Conservation (phyloP, 331 rosid species). For the Cydonia oblonga region DNA sequence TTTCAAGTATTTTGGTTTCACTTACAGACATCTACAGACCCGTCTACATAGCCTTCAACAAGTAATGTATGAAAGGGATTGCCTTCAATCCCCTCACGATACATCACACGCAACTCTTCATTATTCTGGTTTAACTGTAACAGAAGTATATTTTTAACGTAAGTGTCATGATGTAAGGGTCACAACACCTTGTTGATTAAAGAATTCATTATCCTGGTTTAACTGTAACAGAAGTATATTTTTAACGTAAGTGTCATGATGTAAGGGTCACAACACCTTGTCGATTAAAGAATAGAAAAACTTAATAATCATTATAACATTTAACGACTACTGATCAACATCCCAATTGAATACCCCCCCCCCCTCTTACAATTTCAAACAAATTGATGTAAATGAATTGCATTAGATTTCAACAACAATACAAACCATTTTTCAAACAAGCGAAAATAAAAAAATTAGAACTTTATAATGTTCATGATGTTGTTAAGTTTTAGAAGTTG, state of each 20-base stretch:
- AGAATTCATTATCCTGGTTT: slow-evolving; percentile 61
- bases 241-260: background rate
- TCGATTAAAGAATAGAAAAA: background rate
- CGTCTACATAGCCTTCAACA: slow-evolving; percentile 86
- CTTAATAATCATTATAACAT: background rate
- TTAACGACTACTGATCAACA: background rate
- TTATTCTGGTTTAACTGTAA: slow-evolving; percentile 76
- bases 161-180: background rate
- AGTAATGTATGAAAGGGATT: slow-evolving; percentile 77
- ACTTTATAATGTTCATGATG: background rate
- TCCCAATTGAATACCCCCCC: too few relatives aligned
- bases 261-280: background rate
- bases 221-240: slow-evolving; percentile 39
- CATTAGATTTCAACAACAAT: background rate
- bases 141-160: background rate
- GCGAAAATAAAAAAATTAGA: background rate
- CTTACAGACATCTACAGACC: slow-evolving; percentile 81
- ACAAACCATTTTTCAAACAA: background rate
- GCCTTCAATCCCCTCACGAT: slow-evolving; percentile 76
- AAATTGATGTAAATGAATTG: background rate
- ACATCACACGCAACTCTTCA: slow-evolving; percentile 90
- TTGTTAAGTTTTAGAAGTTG: background rate
- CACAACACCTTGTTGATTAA: background rate
- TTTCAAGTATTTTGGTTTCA: slow-evolving; percentile 5
- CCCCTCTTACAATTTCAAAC: background rate